phyloP scores from a whole-genome alignment of 441 rosid genomes.

The Mallotus repandus region DNA sequence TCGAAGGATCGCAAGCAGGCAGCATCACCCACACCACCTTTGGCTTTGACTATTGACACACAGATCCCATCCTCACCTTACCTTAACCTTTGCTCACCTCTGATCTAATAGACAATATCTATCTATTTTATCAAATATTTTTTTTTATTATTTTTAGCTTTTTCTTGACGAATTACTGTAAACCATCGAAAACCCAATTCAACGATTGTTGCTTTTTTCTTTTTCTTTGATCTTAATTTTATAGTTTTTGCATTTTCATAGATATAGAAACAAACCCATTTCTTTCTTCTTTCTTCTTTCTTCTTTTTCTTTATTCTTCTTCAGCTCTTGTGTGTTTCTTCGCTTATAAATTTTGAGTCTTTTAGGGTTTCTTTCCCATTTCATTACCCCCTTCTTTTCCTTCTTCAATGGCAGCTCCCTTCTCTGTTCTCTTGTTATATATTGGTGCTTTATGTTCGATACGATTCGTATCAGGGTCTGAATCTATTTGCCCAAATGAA shows the following conservation, averaged over 20 bases:
- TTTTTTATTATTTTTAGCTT: no score
- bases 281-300: not conserved
- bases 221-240: not conserved
- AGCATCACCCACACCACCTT: no score
- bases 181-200: not conserved
- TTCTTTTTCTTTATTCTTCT: not conserved
- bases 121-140: no score
- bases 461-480: conserved; percentile 32
- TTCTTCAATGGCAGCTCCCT: conserved; percentile 31
- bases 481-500: conserved; percentile 42
- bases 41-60: no score
- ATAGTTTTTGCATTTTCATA: no score
- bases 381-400: not conserved
- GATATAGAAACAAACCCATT: not conserved
- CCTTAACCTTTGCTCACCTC: no score
- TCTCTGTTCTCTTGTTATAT: conserved; percentile 30
- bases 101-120: no score
- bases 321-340: not conserved
- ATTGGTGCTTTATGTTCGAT: conserved; percentile 30
- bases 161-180: not conserved
- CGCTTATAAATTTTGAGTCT: not conserved
- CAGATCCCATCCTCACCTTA: no score
- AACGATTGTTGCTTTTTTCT: not conserved
- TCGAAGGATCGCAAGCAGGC: no score
- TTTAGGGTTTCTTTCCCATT: conserved; percentile 8